These are phyloP conservation scores for Rhynchosporium secalis DNA, from an alignment of 2,329 filamentous ascomycete species.

Conservation along the genomic window DNA sequence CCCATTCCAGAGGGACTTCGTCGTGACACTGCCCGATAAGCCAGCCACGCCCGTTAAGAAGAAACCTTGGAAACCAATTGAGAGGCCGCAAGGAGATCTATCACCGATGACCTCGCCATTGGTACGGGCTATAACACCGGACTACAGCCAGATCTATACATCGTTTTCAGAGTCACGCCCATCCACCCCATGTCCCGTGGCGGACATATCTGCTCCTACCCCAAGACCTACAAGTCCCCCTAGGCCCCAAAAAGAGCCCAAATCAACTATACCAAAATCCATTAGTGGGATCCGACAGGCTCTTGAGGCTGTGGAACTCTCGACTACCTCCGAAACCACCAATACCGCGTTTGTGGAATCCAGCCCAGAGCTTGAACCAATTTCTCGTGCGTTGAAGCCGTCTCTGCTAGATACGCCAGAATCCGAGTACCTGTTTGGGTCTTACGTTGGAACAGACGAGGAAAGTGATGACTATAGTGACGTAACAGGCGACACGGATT, in stretches of 20 bases:
- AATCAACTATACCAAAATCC: not conserved
- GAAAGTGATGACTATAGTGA: constrained; percentile 35
- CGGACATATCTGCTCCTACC: not conserved
- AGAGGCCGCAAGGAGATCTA: constrained; percentile 24
- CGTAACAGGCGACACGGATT: constrained; percentile 34
- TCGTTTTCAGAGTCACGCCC: constrained; percentile 4
- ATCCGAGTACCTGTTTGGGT: constrained; percentile 13
- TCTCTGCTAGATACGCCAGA: constrained; percentile 19
- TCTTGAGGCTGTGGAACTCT: not conserved
- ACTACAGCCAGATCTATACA: not conserved
- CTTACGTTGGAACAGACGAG: constrained; percentile 16
- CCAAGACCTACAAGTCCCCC: not conserved
- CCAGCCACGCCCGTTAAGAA: constrained; percentile 65
- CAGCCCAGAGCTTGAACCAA: not conserved
- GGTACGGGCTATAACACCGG: not conserved
- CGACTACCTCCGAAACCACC: not conserved
- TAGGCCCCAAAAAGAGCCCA: constrained; percentile 13
- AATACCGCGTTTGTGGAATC: not conserved
- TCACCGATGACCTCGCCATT: constrained; percentile 15
- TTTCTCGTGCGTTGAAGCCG: constrained; percentile 8
- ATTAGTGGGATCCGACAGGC: not conserved
- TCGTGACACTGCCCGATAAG: constrained; percentile 69
- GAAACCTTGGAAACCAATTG: constrained; percentile 65
- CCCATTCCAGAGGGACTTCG: constrained; percentile 78
- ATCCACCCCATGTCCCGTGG: constrained; percentile 11